These are phyloP conservation scores for Kwoniella shandongensis DNA, from an alignment of 768 basidiomycete genomes.

Conservation along the genomic window DNA sequence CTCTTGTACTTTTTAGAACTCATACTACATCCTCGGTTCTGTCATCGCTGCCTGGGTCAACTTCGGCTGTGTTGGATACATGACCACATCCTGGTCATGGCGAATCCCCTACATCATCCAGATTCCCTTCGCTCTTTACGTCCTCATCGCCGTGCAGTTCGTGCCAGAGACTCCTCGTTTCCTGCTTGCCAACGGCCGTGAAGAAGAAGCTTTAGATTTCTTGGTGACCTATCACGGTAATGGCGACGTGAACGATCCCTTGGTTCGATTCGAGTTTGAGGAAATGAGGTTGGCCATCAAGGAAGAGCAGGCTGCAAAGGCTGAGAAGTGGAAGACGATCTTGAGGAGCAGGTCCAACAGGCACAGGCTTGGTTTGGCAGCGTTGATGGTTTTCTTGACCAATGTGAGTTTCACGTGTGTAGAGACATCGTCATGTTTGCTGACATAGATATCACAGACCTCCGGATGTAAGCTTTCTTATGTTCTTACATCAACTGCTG, in stretches of 20 bases:
- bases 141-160: conserved; percentile 53
- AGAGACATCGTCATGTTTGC: neutral
- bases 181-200: conserved; percentile 47
- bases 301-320: conserved; percentile 49
- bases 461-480: conserved; percentile 8
- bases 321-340: conserved; percentile 52
- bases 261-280: conserved; percentile 54
- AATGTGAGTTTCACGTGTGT: conserved; percentile 29
- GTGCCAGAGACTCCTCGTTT: conserved; percentile 55
- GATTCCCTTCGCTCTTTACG: conserved; percentile 49
- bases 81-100: conserved; percentile 51
- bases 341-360: conserved; percentile 42
- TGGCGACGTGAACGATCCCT: conserved; percentile 50
- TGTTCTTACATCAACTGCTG: too few relatives aligned
- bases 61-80: conserved; percentile 45
- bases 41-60: conserved; percentile 51
- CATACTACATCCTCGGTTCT: conserved; percentile 54
- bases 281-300: conserved; percentile 53
- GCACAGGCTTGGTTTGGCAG: conserved; percentile 49
- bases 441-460: neutral
- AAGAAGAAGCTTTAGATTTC: conserved; percentile 51
- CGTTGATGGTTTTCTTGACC: conserved; percentile 52
- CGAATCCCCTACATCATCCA: conserved; percentile 54
- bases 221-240: conserved; percentile 54
- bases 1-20: conserved; percentile 34